phyloP scores from a whole-genome alignment of 1,139 yeast species.

The Pichia cactophila region DNA sequence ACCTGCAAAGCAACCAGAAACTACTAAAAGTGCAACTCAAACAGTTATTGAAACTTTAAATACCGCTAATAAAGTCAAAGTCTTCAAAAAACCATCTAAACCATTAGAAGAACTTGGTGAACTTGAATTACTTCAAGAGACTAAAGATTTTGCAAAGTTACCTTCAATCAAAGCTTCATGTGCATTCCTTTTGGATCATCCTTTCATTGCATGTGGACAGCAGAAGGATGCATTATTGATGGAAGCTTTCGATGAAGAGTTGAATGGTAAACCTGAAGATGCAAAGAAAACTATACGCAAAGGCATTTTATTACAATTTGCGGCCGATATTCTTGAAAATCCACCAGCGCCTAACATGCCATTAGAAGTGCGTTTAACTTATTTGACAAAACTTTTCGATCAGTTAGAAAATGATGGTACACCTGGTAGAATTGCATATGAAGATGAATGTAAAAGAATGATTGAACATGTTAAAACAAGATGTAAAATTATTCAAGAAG shows the following conservation, averaged over 20 bases:
- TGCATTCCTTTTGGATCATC: slow-evolving; percentile 48
- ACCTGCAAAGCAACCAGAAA: slow-evolving; percentile 10
- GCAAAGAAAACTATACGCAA: slow-evolving; percentile 69
- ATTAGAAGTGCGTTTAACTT: slow-evolving; percentile 33
- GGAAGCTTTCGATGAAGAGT: slow-evolving; percentile 84
- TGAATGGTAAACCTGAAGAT: slow-evolving; percentile 45
- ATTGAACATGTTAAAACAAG: slow-evolving; percentile 65
- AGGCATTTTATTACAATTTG: slow-evolving; percentile 72
- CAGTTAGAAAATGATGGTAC: slow-evolving; percentile 48
- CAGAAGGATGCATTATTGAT: slow-evolving; percentile 91
- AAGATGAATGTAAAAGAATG: slow-evolving; percentile 66
- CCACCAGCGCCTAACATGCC: slow-evolving; percentile 17
- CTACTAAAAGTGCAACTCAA: slow-evolving; percentile 10
- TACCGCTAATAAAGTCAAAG: slow-evolving; percentile 14
- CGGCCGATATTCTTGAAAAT: slow-evolving; percentile 38
- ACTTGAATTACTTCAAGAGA: slow-evolving; percentile 51
- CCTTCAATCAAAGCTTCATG: slow-evolving; percentile 41
- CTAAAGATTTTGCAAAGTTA: slow-evolving; percentile 57
- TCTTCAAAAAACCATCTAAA: slow-evolving; percentile 22
- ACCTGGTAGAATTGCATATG: slow-evolving; percentile 60
- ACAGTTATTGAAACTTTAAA: slow-evolving; percentile 33
- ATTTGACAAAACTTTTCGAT: slow-evolving; percentile 62
- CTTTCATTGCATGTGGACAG: slow-evolving; percentile 65
- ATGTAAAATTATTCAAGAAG: slow-evolving; percentile 56
- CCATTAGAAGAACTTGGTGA: slow-evolving; percentile 31